phyloP scores from a whole-genome alignment of 2,329 filamentous ascomycete species.

The Coniochaeta sp. region DNA sequence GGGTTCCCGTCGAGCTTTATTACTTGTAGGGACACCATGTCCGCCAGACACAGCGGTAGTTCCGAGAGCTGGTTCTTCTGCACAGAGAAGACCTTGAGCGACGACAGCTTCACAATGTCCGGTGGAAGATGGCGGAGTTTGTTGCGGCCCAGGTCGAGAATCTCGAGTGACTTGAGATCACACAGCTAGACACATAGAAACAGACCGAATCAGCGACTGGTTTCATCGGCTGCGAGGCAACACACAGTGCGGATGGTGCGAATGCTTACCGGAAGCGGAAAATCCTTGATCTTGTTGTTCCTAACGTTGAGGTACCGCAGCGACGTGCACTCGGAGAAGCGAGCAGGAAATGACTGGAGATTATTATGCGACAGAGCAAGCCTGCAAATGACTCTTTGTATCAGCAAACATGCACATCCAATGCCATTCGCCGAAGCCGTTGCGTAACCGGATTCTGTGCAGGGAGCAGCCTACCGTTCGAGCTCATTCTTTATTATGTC shows the following conservation, averaged over 20 bases:
- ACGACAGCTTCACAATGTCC: constrained; percentile 73
- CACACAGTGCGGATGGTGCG: too few relatives aligned
- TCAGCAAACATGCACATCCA: constrained; percentile 15
- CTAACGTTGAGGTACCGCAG: constrained; percentile 75
- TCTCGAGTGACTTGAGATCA: constrained; percentile 79
- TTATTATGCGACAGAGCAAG: constrained; percentile 78
- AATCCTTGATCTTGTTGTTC: constrained; percentile 64
- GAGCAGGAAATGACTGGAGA: constrained; percentile 58
- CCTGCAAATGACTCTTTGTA: constrained; percentile 23
- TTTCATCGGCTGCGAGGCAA: not conserved
- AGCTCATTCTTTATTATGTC: constrained; percentile 68
- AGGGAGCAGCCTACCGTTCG: constrained; percentile 46
- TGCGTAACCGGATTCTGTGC: not conserved
- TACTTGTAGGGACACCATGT: constrained; percentile 84
- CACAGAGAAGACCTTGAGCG: constrained; percentile 81
- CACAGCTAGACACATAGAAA: constrained; percentile 58
- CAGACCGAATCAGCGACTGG: not conserved
- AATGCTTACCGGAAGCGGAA: constrained; percentile 45
- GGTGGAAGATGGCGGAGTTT: constrained; percentile 70
- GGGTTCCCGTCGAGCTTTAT: constrained; percentile 88
- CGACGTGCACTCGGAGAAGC: constrained; percentile 69
- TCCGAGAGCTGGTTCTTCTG: constrained; percentile 82
- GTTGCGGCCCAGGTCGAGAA: constrained; percentile 87
- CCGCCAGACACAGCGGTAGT: constrained; percentile 74
- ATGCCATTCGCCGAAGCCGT: not conserved